A percentile compares a stretch with the other conserved stretches of the same genome.
phyloP scores from a whole-genome alignment of 345 rosid species.

The Noccaea bulbosa region DNA sequence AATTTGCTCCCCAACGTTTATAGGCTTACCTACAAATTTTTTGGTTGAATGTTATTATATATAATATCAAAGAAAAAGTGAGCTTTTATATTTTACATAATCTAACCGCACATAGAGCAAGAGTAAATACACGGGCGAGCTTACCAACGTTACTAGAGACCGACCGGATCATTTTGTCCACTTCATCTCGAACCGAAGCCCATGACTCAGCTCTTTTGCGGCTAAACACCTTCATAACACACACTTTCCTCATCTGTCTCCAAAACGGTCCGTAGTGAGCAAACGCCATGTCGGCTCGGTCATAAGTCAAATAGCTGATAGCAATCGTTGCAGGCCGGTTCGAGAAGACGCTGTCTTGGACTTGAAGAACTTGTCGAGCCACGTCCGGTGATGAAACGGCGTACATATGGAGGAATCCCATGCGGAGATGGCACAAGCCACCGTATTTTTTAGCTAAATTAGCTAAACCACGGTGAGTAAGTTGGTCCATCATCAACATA shows the following conservation, averaged over 20 bases:
- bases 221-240: constrained; percentile 89
- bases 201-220: constrained; percentile 93
- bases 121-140: background rate
- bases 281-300: constrained; percentile 95
- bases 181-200: constrained; percentile 91
- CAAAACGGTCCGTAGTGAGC: constrained; percentile 96
- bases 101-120: background rate
- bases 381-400: constrained; percentile 70
- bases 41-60: background rate
- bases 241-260: constrained; percentile 96
- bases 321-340: constrained; percentile 89
- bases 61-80: background rate
- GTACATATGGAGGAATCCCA: constrained; percentile 77
- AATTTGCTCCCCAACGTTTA: constrained; percentile 78
- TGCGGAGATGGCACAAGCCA: constrained; percentile 75
- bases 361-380: constrained; percentile 82
- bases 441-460: constrained; percentile 70
- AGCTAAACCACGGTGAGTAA: constrained; percentile 89
- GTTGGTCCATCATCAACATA: constrained; percentile 87
- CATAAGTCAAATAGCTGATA: constrained; percentile 80
- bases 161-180: constrained; percentile 51
- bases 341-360: constrained; percentile 84
- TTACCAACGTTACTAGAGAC: constrained; percentile 55
- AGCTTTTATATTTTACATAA: background rate
- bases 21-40: constrained; percentile 35